phyloP scores from a whole-genome alignment of 371 early-diverging fungal species.

The Actinomortierella wolfii region DNA sequence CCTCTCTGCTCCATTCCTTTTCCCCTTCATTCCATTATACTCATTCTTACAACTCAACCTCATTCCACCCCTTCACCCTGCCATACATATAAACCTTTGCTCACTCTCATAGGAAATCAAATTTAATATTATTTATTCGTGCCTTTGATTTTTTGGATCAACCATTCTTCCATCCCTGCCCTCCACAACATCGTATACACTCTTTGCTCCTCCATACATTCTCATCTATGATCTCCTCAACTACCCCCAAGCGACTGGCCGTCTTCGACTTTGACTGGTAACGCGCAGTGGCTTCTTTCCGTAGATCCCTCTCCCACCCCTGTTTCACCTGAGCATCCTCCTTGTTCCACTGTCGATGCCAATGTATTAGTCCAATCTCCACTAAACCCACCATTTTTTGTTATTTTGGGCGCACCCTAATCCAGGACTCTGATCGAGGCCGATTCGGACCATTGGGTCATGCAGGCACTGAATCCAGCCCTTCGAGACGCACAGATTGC shows the following conservation, averaged over 20 bases:
- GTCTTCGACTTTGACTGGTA: constrained; percentile 83
- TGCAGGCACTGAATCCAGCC: constrained; percentile 51
- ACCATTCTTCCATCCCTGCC: too few relatives aligned
- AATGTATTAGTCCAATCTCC: neutral
- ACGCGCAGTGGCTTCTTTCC: neutral
- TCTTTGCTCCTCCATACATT: too few relatives aligned
- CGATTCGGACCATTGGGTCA: constrained; percentile 70
- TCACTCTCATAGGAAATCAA: too few relatives aligned
- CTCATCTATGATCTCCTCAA: constrained; percentile 10
- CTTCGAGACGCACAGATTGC: constrained; percentile 41
- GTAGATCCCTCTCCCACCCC: too few relatives aligned
- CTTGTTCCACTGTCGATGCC: neutral
- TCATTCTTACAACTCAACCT: too few relatives aligned
- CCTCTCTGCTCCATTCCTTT: too few relatives aligned
- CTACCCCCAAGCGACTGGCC: constrained; percentile 46
- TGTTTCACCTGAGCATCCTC: neutral
- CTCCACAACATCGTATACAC: neutral
- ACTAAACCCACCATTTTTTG: neutral
- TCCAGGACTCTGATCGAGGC: constrained; percentile 73
- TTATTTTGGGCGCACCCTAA: neutral
- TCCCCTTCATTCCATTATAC: too few relatives aligned
- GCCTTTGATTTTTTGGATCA: too few relatives aligned
- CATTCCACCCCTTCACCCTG: too few relatives aligned
- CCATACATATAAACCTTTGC: too few relatives aligned
- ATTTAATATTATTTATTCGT: too few relatives aligned